Base-by-base conservation (phyloP, 148 eudicot species). In the Diospyros lotus region DNA sequence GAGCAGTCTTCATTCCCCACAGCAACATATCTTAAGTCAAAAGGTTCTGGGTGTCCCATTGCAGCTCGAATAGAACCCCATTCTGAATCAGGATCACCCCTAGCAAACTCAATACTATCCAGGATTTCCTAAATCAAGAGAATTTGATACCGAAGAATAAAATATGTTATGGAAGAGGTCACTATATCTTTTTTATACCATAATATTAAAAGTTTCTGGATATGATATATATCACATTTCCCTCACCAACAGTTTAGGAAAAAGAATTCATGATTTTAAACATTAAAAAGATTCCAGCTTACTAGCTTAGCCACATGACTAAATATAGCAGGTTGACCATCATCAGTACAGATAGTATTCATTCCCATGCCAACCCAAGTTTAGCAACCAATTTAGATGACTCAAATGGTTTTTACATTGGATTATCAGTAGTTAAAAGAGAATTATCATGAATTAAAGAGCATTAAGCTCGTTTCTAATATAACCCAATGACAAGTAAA, bases 1-100 rank as follows among this genome's bases (percentile, higher is more conserved):
- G 81, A 77, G 79, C 98, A 95, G 71, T 95, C 96, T 74, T 95
- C 94, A 81, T 95, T 95, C 63, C 98, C 97, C 65, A 88, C 76
- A 71, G 94, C 96, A 86, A 95, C 82, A 75, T 95, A 86, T 80
- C 82, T 89, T 71, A 95, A 86, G 80, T 92, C 92, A 77, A 89
- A 95, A 60, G 98, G 98, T 58, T 76, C 77, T 6, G 86, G 82
- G 71, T 92, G 98, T 69, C 98, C 98, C 83, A 89, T 73, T 58
- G 80, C 77, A 50, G 97, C 94, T 44, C 97, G 89, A 40, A 87
- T 76, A 44, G 90, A 84, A 42, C 98, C 98, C 98, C 96, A 92
- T 78, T 80, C 79, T 0, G 98, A 82, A 77, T 75, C 54, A 6
- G 84, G 51, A 77, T 82, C 85, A 60, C 97, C 97, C 76, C 87